Evolutionary conservation across 768 basidiomycete species (phyloP), one percentile per base, ranked within the genome.

Genomic region (Podaxis sp.): DNA sequence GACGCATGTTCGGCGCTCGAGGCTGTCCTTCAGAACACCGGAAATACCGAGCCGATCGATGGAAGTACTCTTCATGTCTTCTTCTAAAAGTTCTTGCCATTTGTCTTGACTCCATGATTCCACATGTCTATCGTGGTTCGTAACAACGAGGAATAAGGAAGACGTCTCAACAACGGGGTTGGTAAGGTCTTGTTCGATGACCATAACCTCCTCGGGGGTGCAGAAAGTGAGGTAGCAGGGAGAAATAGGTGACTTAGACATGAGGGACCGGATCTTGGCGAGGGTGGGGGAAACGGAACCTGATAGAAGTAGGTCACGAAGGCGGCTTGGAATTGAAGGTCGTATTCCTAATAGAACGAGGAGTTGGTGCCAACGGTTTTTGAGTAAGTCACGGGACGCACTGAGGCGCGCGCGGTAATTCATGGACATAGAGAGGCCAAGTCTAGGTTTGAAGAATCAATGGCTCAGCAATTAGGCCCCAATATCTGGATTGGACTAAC

Each of bases 151-250:
- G 61, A 74, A 76, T 5, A 67, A 52, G 54, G 63, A 55, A 2
- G 72, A 74, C 0, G 56, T 65, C 13, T 65, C 66, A 3, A 63
- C 38, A 12, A 55, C 57, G 4, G 73, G 72, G 17, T 70, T 66
- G 2, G 65, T 54, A 8, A 76, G 67, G 57, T 75, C 74, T 50
- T 76, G 76, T 61, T 78, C 76, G n/a, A 77, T 64, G 37, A 76
- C 63, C 55, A 77, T 67, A 25, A 75, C 69, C 5, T 63, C 53
- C 4, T 62, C 58, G 13, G 74, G 73, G 0, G 73, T 69, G 64
- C 76, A 77, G 69, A 79, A 77, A 13, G 73, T 74, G 41, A 79
- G 67, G 63, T 76, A 79, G 59, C 73, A 72, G 0, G 76, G 70
- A 2, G 75, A 74, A n/a, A 66, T 66, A 9, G 63, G 68, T 9